Base-by-base conservation (phyloP, 2,329 filamentous ascomycete genomes). In the Orbilia oligospora region DNA sequence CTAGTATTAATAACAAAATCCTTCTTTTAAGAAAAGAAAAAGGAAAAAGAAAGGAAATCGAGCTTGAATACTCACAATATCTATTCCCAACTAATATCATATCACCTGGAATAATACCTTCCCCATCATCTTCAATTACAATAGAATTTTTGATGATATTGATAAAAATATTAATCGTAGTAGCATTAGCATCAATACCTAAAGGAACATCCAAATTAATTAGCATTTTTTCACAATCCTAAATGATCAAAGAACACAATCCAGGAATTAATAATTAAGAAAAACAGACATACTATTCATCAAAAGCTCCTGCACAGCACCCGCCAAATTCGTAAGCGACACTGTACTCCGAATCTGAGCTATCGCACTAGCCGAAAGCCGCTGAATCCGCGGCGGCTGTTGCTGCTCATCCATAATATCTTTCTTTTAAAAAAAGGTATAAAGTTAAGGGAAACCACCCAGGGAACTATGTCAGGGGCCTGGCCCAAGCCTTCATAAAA, bases 61-160 rank as follows among this genome's bases (percentile, higher is more conserved):
- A 18, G 24, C 1, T 55, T 33, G 3, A 38, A 41, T 27, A 64
- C 63, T 53, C 63, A 81, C 81, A 76, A 58, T 96, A 89, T 64
- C 89, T 85, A 84, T 90, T 93, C 6, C 81, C 81, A 14, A 82
- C 27, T 16, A 80, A 61, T 3, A 22, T 16, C 61, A 98, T 97
- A 81, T 97, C 94, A 0, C 84, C 82, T 0, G 92, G 89, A 0
- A 86, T 83, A 55, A 99, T 97, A 0, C 96, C 96, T 16, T 86
- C 71, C 0, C 96, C 96, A 84, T 98, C 88, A 83, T 99, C 96
- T 82, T 97, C 92, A 4, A 97, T 88, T 0, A 88, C 87, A 84
- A 94, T 97, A 81, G 88, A 90, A 4, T 94, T 95, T 24, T 91
- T 90, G 67, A 85, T 84, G 83, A 93, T 93, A 84, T 97, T 92